A percentile compares a stretch with the other conserved stretches of the same genome.
Evolutionary conservation across 257 asterid genomes (phyloP).

Genomic region (Ophiorrhiza pumila): DNA sequence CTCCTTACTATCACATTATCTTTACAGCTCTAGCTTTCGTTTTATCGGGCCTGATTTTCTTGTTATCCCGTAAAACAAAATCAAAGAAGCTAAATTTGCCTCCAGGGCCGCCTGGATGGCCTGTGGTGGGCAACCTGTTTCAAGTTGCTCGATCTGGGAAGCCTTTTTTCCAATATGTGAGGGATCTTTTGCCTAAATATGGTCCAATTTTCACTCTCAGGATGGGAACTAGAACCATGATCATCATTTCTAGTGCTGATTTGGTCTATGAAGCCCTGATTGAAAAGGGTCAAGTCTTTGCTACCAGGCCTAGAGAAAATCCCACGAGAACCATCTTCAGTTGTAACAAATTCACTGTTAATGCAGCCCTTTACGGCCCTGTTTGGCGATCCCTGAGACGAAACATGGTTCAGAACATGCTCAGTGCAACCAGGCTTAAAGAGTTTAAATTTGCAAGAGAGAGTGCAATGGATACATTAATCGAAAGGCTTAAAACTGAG

Average conservation of each 20-base stretch:
- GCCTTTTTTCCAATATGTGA: slow-evolving; percentile 60
- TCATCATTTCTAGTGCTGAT: slow-evolving; percentile 51
- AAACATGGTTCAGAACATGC: slow-evolving; percentile 89
- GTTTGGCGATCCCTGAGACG: slow-evolving; percentile 84
- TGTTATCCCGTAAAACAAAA: slow-evolving; percentile 39
- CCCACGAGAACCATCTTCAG: slow-evolving; percentile 81
- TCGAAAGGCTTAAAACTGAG: slow-evolving; percentile 47
- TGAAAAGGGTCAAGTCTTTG: slow-evolving; percentile 66
- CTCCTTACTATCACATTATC: slow-evolving; percentile 52
- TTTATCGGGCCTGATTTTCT: slow-evolving; percentile 44
- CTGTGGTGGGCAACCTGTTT: slow-evolving; percentile 81
- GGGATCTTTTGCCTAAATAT: slow-evolving; percentile 58
- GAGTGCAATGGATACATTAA: slow-evolving; percentile 60
- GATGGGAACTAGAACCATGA: slow-evolving; percentile 88
- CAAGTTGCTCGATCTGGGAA: slow-evolving; percentile 85
- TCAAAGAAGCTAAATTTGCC: slow-evolving; percentile 60
- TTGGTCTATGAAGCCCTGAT: slow-evolving; percentile 64
- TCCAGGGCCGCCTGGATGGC: slow-evolving; percentile 92
- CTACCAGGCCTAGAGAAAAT: slow-evolving; percentile 75
- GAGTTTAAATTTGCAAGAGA: slow-evolving; percentile 57
- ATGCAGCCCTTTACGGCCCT: slow-evolving; percentile 74
- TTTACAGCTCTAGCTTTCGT: slow-evolving; percentile 58
- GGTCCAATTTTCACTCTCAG: slow-evolving; percentile 70
- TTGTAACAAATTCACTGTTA: slow-evolving; percentile 80
- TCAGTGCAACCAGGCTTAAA: slow-evolving; percentile 48